Percentiles rank a stretch among this genome's conserved stretches.
Conservation (phyloP, 345 rosid species). For the Citrus sp. region DNA sequence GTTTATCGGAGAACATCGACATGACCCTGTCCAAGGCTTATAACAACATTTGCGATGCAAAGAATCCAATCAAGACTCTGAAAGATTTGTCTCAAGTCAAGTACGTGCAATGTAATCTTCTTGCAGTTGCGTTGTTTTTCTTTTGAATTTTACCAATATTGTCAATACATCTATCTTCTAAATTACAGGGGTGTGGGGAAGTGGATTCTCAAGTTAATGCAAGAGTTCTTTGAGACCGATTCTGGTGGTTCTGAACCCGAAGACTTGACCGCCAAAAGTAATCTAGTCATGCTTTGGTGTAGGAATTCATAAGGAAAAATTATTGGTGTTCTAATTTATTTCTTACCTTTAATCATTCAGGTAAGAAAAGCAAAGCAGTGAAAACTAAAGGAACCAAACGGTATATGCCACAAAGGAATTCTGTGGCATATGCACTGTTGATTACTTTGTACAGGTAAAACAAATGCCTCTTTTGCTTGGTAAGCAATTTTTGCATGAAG, state of each 20-base stretch:
- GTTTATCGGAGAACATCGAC: slow-evolving; percentile 63
- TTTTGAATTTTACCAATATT: not conserved
- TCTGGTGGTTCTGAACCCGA: slow-evolving; percentile 54
- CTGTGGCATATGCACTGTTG: slow-evolving; percentile 83
- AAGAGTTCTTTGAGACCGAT: slow-evolving; percentile 54
- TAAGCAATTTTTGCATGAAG: not conserved
- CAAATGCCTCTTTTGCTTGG: not conserved
- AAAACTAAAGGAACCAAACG: slow-evolving; percentile 44
- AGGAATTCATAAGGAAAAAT: not conserved
- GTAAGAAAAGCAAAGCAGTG: slow-evolving; percentile 41
- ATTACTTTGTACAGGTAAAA: slow-evolving; percentile 70
- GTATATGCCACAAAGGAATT: slow-evolving; percentile 75
- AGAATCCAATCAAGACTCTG: slow-evolving; percentile 53
- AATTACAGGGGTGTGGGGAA: slow-evolving; percentile 77
- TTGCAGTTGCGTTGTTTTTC: not conserved
- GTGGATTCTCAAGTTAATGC: slow-evolving; percentile 70
- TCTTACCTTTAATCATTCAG: slow-evolving; percentile 28
- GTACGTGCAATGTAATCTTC: slow-evolving; percentile 32
- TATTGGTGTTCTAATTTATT: not conserved
- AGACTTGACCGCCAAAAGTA: slow-evolving; percentile 40
- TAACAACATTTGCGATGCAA: slow-evolving; percentile 47
- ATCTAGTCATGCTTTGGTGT: not conserved
- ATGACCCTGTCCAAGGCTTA: slow-evolving; percentile 60
- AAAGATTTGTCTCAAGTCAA: slow-evolving; percentile 74
- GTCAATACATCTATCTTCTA: not conserved